Base-by-base conservation (phyloP, 441 rosid genomes). In the Adansonia grandidieri region DNA sequence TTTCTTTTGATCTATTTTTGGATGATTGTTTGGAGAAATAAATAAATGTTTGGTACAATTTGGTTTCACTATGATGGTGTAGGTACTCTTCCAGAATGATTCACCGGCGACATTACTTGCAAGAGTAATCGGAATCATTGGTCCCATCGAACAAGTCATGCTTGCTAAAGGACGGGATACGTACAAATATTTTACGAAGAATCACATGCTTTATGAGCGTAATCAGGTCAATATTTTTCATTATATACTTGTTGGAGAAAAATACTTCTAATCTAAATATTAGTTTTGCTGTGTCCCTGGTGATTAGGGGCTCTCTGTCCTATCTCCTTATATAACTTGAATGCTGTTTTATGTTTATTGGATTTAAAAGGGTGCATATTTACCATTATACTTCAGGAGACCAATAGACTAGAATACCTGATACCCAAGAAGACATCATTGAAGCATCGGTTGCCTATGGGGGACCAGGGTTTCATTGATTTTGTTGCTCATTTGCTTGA, bases 71-170 rank as follows among this genome's bases (percentile, higher is more conserved):
- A 76, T 65, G 54, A 48, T 78, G 73, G n/a, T 77, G 74, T 80
- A 96, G 99, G 99, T 96, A 64, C 97, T 96, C 74, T 96, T 96
- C 83, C 97, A 96, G 86, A 96, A 96, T 86, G 99, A 96, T 89
- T 96, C 99, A 54, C 93, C 97, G 14, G 97, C 99, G 74, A 94
- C 99, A 7, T 86, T 96, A 79, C 89, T 96, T 77, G 95, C 97
- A 9, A 92, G 98, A 60, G 93, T 94, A 60, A 90, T 96, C 6
- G 99, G 99, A 81, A 96, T 96, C 71, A 90, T 91, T 17, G 90
- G 97, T 48, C 86, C 92, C 61, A 87, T 96, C 69, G 87, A 91
- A 64, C 97, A 88, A 84, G 83, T 74, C 78, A 91, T 96, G 99
- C 91, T 96, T 75, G 92, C 93, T 40, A 90, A 89, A 84, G 99